Conservation (phyloP, 352 stramenopile genomes). For the Phytophthora boehmeriae region DNA sequence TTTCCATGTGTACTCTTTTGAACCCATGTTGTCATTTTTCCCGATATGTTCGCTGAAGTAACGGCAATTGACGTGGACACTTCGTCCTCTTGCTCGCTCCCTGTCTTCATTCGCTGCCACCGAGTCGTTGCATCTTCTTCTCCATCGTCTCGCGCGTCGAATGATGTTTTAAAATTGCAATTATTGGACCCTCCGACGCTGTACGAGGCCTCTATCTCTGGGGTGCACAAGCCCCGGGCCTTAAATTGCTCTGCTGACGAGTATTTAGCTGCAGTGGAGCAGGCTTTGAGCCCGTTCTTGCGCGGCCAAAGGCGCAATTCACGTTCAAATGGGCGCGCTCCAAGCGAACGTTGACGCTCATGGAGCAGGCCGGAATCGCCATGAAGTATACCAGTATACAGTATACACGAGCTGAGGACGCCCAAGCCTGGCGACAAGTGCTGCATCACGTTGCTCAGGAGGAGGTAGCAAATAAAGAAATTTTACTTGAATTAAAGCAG, state of each 20-base stretch:
- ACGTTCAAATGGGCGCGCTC: constrained; percentile 48
- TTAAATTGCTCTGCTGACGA: constrained; percentile 45
- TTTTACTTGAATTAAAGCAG: constrained; percentile 20
- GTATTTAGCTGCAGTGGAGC: constrained; percentile 43
- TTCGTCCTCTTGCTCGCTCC: too few relatives aligned
- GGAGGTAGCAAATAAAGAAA: constrained; percentile 6
- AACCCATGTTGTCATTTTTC: neutral
- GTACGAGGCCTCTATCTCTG: constrained; percentile 35
- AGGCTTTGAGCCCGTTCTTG: constrained; percentile 9
- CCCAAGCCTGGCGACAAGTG: constrained; percentile 32
- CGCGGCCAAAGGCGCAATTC: constrained; percentile 23
- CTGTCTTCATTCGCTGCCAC: constrained; percentile 38
- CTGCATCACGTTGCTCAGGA: constrained; percentile 37
- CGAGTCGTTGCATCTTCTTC: constrained; percentile 3
- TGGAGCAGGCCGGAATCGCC: constrained; percentile 50
- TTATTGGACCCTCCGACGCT: constrained; percentile 36
- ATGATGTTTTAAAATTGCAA: constrained; percentile 30
- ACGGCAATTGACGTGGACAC: constrained; percentile 21
- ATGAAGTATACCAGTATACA: constrained; percentile 60
- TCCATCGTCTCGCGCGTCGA: neutral
- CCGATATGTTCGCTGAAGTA: neutral
- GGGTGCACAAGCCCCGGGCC: constrained; percentile 44
- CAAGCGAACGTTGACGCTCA: constrained; percentile 46
- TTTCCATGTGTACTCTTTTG: neutral
- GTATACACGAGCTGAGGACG: constrained; percentile 25